These are phyloP conservation scores for Uronychia setigera DNA, from an alignment of 73 alveolate species.

Conservation along the genomic window DNA sequence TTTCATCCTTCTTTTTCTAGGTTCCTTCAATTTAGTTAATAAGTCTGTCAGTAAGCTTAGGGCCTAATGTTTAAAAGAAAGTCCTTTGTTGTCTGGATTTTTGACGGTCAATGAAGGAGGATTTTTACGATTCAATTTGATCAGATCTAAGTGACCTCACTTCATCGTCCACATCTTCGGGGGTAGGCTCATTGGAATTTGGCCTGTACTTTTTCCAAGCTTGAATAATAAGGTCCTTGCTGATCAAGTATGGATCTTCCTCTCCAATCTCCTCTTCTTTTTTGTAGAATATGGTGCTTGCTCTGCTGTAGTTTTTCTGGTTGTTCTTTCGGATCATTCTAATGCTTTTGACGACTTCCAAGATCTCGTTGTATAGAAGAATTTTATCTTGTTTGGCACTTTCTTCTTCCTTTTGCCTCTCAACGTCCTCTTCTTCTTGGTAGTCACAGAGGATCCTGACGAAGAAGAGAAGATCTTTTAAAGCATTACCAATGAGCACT, in stretches of 20 bases:
- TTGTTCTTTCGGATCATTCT: constrained; percentile 34
- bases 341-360: constrained; percentile 39
- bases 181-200: constrained; percentile 5
- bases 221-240: constrained; percentile 29
- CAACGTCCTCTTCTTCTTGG: constrained; percentile 38
- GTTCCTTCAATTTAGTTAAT: background rate
- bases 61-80: constrained; percentile 4
- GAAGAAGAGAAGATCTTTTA: constrained; percentile 23
- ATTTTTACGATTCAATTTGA: background rate
- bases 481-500: constrained; percentile 2
- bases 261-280: constrained; percentile 41
- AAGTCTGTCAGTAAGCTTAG: constrained; percentile 14
- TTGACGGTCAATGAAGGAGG: background rate
- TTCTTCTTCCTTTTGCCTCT: constrained; percentile 43
- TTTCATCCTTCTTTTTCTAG: constrained; percentile 26
- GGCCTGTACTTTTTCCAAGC: constrained; percentile 64
- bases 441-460: constrained; percentile 43
- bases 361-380: constrained; percentile 38
- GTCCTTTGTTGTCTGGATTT: background rate
- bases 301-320: constrained; percentile 14
- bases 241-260: constrained; percentile 14
- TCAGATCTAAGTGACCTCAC: no score
- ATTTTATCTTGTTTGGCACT: constrained; percentile 44
- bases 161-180: background rate
- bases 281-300: constrained; percentile 9